These are phyloP conservation scores for Exophiala spinifera DNA, from an alignment of 2,329 filamentous ascomycete genomes.

Conservation along the genomic window DNA sequence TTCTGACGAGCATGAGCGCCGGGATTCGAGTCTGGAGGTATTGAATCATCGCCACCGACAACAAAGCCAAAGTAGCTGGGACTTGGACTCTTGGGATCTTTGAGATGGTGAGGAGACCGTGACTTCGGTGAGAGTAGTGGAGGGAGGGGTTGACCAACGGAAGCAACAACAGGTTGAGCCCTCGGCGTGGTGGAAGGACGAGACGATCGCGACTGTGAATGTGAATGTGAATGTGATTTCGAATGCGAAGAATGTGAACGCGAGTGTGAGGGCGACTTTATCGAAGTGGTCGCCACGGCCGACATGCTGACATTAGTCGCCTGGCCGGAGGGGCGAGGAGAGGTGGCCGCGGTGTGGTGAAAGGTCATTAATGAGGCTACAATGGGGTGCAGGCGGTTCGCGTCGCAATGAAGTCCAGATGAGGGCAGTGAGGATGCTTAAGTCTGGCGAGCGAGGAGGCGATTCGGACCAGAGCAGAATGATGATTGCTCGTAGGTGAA, in stretches of 20 bases:
- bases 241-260: conserved; percentile 26
- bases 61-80: conserved; percentile 86
- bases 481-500: no score
- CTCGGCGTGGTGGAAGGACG: conserved; percentile 47
- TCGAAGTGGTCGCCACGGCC: conserved; percentile 29
- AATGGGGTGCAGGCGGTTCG: not conserved
- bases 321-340: conserved; percentile 6
- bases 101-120: conserved; percentile 42
- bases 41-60: conserved; percentile 56
- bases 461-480: no score
- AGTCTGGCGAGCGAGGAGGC: no score
- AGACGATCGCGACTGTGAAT: conserved; percentile 26
- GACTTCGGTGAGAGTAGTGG: conserved; percentile 47
- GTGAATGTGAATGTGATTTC: conserved; percentile 25
- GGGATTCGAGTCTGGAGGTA: conserved; percentile 60
- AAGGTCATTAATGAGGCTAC: conserved; percentile 8
- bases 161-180: conserved; percentile 53
- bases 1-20: conserved; percentile 63
- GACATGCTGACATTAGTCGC: conserved; percentile 26
- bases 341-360: conserved; percentile 11
- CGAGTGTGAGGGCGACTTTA: conserved; percentile 26
- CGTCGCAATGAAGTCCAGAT: not conserved
- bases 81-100: conserved; percentile 49
- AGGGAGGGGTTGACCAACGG: conserved; percentile 55
- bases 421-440: not conserved